Evolutionary conservation across 371 early-diverging fungal genomes (phyloP), one percentile per base, ranked within the genome.

Genomic region (Massospora cicadina): DNA sequence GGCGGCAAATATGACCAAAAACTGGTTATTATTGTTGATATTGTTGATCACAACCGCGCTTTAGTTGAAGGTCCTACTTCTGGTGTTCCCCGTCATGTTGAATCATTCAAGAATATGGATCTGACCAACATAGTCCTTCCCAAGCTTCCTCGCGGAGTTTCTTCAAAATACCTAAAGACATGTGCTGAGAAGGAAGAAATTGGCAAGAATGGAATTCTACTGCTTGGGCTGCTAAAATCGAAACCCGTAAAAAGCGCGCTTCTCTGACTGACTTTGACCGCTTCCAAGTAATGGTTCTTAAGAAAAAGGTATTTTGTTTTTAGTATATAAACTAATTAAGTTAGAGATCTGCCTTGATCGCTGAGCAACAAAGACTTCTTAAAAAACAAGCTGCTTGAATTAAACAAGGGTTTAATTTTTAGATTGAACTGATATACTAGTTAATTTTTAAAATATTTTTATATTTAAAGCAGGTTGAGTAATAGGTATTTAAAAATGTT

Each of bases 11-110:
- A 92, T 75, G 83, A 86, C 77, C 91, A 94, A 73, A 95, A 95
- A 81, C 81, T 93, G 71, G 97, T 95, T 76, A 90, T 93, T 74
- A 90, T 98, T 78, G 89, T 95, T 69, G 98, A 96, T 76, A 93
- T 98, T 78, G 82, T 98, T 71, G 98, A 98, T 81, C 95, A 98
- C 86, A 87, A 87, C 82, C 86, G 97, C 68, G 96, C 92, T 72
- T 81, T 98, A 70, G 77, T 98, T 73, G 95, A 95, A 76, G 96
- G 97, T 65, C 98, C 98, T 64, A 93, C 90, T 81, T 92, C 92
- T 65, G 90, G 86, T 72, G 94, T 96, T 68, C 43, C 78, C 69
- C 95, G 97, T 74, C 88, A 90, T 75, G 82, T 82, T 67, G 74
- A 88, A 71, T 66, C 89, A 68, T 93, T 83, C 90, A 85, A 87